Base-by-base conservation (phyloP, 352 stramenopile genomes). In the Phytopythium vexans region DNA sequence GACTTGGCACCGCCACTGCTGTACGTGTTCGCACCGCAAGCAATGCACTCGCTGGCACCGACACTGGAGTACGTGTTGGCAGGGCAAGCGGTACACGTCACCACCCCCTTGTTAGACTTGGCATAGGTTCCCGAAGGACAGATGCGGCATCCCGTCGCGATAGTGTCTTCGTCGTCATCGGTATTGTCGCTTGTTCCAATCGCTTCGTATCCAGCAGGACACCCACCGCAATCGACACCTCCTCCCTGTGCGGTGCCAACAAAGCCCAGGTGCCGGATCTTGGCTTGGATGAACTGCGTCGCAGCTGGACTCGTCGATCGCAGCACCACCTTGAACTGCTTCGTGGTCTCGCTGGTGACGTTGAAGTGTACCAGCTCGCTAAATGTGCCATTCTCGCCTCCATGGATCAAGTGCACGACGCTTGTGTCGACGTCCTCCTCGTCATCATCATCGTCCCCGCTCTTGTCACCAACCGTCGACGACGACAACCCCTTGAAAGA, bases 1-100 rank as follows among this genome's bases (percentile, higher is more conserved):
- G 56, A 33, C 36, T 64, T 52, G 16, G 72, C 65, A 39, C 77
- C 77, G 34, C 42, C 33, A 15, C 47, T 65, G 35, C 77, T 89
- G 40, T 77, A 82, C 6, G 82, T 89, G 46, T 89, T 89, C n/a
- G 47, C 48, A 9, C 82, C 82, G 60, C 82, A 92, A 4, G 68
- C 49, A 47, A 55, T 75, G 36, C 82, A 92, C 41, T 67, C 56
- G 1, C 56, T 68, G 4, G 72, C 62, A n/a, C 82, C 79, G 33
- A 67, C 57, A 6, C 63, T 58, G 3, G 78, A 89, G 54, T 79
- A 86, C 9, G 77, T 86, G 48, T 89, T 88, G 1, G 58, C 59
- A 9, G 78, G 74, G 12, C 82, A 92, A 33, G 72, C 56, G 15
- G 63, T 54, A 42, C 82, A 92, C 27, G 69, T 62, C 7, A 72